Evolutionary conservation across 495 filamentous ascomycete genomes (phyloP).

Genomic region (Aspergillus bridgeri): DNA sequence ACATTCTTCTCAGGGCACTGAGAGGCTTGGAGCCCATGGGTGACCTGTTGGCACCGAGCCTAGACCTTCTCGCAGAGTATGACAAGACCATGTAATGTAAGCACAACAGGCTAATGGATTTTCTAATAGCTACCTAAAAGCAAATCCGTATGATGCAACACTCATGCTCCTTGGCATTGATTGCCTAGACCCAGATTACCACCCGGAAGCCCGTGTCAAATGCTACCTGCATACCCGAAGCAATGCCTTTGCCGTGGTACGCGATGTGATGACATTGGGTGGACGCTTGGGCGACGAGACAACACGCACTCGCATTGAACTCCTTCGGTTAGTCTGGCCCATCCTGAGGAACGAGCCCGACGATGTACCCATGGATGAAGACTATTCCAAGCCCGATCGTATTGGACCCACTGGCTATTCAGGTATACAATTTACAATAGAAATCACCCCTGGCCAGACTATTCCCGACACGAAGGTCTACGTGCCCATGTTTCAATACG

Average conservation of each 20-base stretch:
- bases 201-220: slow-evolving; percentile 1
- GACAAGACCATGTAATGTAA: neutral
- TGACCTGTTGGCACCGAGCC: neutral
- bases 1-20: slow-evolving; percentile 2
- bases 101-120: neutral
- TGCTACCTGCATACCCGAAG: slow-evolving; percentile 2
- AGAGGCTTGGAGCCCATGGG: slow-evolving; percentile 1
- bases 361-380: neutral
- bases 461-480: slow-evolving; percentile 9
- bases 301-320: neutral
- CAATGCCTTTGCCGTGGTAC: neutral
- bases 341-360: slow-evolving; percentile 1
- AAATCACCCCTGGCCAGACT: slow-evolving; percentile 3
- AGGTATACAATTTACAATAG: slow-evolving; percentile 4
- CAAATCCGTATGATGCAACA: neutral
- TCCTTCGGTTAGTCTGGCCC: neutral
- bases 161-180: slow-evolving; percentile 4
- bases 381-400: slow-evolving; percentile 5
- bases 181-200: slow-evolving; percentile 1
- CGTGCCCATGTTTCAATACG: slow-evolving; percentile 7
- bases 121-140: neutral
- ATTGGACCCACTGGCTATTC: slow-evolving; percentile 4
- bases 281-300: slow-evolving; percentile 1
- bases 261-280: slow-evolving; percentile 2
- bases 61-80: neutral